Evolutionary conservation across 176 grass and related monocot species (phyloP), one percentile per base, ranked within the genome.

Genomic region (Poa pratensis): DNA sequence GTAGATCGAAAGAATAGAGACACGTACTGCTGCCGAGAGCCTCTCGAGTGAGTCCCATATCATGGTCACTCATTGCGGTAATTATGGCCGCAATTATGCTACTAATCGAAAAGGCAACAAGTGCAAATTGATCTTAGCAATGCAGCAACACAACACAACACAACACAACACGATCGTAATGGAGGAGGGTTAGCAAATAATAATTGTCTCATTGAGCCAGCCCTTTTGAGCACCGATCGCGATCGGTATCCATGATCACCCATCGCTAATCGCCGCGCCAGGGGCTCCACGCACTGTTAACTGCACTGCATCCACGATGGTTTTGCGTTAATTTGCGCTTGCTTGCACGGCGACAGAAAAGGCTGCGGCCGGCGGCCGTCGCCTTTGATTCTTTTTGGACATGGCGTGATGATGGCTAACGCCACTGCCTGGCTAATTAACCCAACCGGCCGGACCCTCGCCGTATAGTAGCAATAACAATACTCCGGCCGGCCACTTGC

Each of bases 361-460:
- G 86, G 86, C 90, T 92, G 83, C 48, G 48, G 12, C 3, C 87
- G 68, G 20, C 19, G 45, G 24, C 49, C 62, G 20, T 45, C 82
- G n/a, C 23, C 70, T 43, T 28, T 50, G 85, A 81, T 85, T 83
- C 80, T 92, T 92, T 92, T 89, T 92, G 87, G 90, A 89, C 90
- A 87, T 39, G 73, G 69, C 75, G 81, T 92, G 87, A 87, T 89
- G 84, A 87, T 89, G 84, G 63, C 43, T 58, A 92, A 87, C 83
- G 90, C 52, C 75, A 35, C 67, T 57, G 83, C 80, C 67, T 52
- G 79, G 46, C 68, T 83, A 89, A 65, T 80, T 77, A 46, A 69
- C 65, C 75, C 20, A 50, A 8, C 57, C 72, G 71, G 71, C 71
- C 70, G 70, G 70, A 28, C 70, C 43, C 43, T 45, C 70, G 70